Evolutionary conservation across 192 early-diverging fungal genomes (phyloP), one percentile per base, ranked within the genome.

Genomic region (Coemansia sp.): DNA sequence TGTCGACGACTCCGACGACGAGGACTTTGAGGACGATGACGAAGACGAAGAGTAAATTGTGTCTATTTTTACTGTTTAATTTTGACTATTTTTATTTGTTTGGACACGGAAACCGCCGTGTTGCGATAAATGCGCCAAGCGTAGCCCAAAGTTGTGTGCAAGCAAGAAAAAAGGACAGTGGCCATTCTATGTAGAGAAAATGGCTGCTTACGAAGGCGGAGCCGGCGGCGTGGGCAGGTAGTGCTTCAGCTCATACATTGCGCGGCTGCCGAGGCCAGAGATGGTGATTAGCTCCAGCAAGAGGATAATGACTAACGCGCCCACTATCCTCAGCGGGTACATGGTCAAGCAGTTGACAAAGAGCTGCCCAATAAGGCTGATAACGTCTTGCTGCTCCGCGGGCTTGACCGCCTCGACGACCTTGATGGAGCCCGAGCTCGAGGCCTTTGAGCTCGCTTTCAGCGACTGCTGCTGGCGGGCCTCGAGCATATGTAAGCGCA

Each of bases 401-500:
- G 59, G 54, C 10, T 29, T 53, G n/a, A n/a, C n/a, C 3, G 24
- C 25, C 11, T 3, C 39, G 11, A 10, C 39, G 25, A 79, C 60
- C 36, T 79, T 79, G 46, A 65, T 67, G 6, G 76, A 79, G 22
- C 76, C 71, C 2, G 64, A 49, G 47, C 69, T 79, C 4, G 60
- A 24, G 16, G 61, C 64, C 60, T 60, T 53, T 0, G 65, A 60
- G 14, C 63, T 24, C 5, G 35, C 19, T 35, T 14, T 32, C 22
- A 23, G 49, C 29, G 9, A 29, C 51, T 24, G 42, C 47, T 52
- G 68, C 54, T 67, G 71, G 11, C 68, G 62, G 45, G 61, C 67
- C 42, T 79, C 76, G 6, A 79, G 61, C 71, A 79, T 73, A 23
- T 79, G 71, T 11, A 79, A 30, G 18, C 76, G 71, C 71, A 79